Conservation (phyloP, 345 rosid genomes). For the Erucastrum elatum region DNA sequence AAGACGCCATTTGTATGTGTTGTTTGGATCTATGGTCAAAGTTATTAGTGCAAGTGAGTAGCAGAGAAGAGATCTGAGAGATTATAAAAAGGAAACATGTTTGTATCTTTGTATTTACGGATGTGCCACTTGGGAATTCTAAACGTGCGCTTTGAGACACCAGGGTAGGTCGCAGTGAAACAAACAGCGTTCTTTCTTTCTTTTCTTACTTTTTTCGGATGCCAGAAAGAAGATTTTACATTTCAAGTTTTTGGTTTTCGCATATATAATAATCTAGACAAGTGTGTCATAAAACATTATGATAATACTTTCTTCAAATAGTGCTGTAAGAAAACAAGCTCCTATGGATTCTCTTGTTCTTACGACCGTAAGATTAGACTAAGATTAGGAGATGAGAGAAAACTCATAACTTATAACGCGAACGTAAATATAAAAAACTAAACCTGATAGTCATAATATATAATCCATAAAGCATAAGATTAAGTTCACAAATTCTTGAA, state of each 20-base stretch:
- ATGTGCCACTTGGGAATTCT: constrained; percentile 19
- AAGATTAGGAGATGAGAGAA: neutral
- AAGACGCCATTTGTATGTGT: constrained; percentile 36
- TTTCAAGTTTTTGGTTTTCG: neutral
- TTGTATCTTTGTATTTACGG: constrained; percentile 12
- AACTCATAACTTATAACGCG: neutral
- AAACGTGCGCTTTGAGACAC: constrained; percentile 33
- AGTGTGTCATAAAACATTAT: neutral
- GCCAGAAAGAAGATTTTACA: neutral
- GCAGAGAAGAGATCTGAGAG: neutral
- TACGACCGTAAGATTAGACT: neutral
- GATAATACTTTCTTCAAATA: neutral
- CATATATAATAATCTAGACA: neutral
- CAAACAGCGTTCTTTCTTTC: neutral
- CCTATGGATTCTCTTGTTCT: neutral
- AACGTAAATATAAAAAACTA: neutral
- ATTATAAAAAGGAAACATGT: constrained; percentile 1
- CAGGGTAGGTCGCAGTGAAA: constrained; percentile 18
- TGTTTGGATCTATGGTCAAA: neutral
- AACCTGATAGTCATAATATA: neutral
- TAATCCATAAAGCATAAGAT: neutral
- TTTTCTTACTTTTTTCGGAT: neutral
- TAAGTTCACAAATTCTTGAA: neutral
- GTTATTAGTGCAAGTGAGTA: neutral
- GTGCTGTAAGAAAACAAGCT: neutral